Percentiles rank a stretch among this genome's conserved stretches.
phyloP scores from a whole-genome alignment of 306 rosid genomes.

The Fagus sylvatica region DNA sequence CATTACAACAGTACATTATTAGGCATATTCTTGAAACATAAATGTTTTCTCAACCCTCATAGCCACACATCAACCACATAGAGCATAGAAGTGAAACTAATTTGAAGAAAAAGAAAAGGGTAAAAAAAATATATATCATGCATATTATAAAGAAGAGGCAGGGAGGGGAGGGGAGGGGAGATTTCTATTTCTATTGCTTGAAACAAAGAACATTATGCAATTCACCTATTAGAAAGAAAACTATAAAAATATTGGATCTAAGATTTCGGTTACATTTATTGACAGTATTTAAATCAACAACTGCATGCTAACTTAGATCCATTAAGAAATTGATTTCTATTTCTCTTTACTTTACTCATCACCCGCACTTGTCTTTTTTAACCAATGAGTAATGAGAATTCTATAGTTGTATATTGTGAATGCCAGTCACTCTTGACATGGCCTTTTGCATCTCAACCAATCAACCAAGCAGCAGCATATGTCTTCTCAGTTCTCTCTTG shows the following conservation, averaged over 20 bases:
- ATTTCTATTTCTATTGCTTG: no score
- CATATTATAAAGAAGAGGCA: no score
- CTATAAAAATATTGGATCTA: neutral
- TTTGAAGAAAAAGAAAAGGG: no score
- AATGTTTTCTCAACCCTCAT: no score
- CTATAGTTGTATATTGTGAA: neutral
- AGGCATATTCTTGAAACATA: no score
- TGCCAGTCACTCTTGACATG: neutral
- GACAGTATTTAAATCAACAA: neutral
- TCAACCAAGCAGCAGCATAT: neutral
- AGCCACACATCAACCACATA: no score
- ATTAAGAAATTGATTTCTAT: neutral
- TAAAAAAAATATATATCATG: no score
- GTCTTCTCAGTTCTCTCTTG: neutral
- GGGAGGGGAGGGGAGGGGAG: no score
- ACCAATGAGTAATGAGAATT: neutral
- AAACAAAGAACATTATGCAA: neutral
- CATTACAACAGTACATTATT: no score
- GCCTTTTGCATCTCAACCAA: constrained; percentile 2
- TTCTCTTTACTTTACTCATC: neutral
- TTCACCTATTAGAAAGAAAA: neutral
- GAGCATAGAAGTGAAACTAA: no score
- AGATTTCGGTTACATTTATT: neutral
- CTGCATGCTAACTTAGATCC: neutral
- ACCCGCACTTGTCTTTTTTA: neutral